phyloP scores from a whole-genome alignment of 768 basidiomycete genomes.

The Lactarius quietus region DNA sequence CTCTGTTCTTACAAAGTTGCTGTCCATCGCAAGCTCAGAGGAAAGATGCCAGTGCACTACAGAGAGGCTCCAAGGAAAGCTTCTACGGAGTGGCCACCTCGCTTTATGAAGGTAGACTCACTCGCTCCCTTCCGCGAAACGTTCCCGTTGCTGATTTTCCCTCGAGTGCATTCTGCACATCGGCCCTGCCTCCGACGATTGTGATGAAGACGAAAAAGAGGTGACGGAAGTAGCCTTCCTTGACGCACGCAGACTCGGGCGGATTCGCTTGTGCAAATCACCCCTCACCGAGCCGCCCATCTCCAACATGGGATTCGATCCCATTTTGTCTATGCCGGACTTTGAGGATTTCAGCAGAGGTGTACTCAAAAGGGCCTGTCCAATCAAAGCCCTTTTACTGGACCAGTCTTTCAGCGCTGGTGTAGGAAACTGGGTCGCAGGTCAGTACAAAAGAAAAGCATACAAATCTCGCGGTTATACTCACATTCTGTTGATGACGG shows the following conservation, averaged over 20 bases:
- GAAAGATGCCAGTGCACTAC: constrained; percentile 47
- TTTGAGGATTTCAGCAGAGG: constrained; percentile 47
- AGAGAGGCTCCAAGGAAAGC: constrained; percentile 41
- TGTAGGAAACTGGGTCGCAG: constrained; percentile 81
- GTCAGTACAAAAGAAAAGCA: constrained; percentile 32
- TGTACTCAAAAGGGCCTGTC: constrained; percentile 54
- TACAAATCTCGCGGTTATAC: background rate
- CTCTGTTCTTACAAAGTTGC: constrained; percentile 1
- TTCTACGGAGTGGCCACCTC: constrained; percentile 58
- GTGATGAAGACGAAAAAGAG: constrained; percentile 16
- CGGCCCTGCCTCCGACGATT: constrained; percentile 28
- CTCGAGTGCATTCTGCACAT: constrained; percentile 62
- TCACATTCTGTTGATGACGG: background rate
- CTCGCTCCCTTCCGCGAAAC: background rate
- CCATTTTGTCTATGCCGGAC: constrained; percentile 63
- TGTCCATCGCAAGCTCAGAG: constrained; percentile 43
- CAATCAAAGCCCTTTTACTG: constrained; percentile 71
- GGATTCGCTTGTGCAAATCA: constrained; percentile 57
- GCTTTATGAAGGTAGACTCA: constrained; percentile 54
- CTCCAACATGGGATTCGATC: constrained; percentile 72
- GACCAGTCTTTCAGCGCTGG: constrained; percentile 81
- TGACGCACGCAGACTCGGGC: constrained; percentile 67
- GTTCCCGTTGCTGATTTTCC: background rate
- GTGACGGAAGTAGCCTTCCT: constrained; percentile 60
- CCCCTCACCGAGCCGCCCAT: constrained; percentile 67